Conservation (phyloP, 345 rosid species). For the Rhodamnia rubescens region DNA sequence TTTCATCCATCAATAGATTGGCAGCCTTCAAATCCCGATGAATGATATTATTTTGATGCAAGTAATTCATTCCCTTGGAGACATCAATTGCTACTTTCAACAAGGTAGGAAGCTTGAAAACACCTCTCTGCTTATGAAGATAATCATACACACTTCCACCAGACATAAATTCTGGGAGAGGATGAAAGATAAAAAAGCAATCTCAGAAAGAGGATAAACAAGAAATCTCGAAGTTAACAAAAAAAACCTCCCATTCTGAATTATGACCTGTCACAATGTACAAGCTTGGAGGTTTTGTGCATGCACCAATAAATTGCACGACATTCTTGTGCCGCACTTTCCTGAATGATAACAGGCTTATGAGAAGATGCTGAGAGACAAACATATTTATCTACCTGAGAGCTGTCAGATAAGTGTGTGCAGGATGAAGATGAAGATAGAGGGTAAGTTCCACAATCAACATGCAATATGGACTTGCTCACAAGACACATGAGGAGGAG, state of each 20-base stretch:
- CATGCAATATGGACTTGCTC: neutral
- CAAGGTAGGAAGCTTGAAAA: slow-evolving; percentile 80
- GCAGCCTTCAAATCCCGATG: slow-evolving; percentile 97
- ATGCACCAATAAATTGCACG: slow-evolving; percentile 96
- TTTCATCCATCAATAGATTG: slow-evolving; percentile 95
- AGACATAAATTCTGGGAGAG: slow-evolving; percentile 64
- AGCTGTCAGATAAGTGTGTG: neutral
- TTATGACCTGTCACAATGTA: slow-evolving; percentile 81
- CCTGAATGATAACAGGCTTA: slow-evolving; percentile 22
- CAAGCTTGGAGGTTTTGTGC: slow-evolving; percentile 87
- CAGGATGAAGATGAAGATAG: neutral
- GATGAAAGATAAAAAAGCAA: slow-evolving; percentile 3
- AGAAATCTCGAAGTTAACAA: neutral
- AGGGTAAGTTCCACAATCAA: neutral
- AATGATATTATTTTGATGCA: slow-evolving; percentile 91
- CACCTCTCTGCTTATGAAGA: slow-evolving; percentile 87
- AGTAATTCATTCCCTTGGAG: slow-evolving; percentile 95
- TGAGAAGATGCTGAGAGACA: neutral
- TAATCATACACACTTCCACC: slow-evolving; percentile 99
- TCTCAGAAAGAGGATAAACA: neutral
- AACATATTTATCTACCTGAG: neutral
- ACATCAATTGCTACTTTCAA: slow-evolving; percentile 88
- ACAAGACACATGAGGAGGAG: neutral
- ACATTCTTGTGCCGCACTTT: slow-evolving; percentile 95
- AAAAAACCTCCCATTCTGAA: neutral